A percentile compares a stretch with the other conserved stretches of the same genome.
Conservation (phyloP, 1,284 basidiomycete species). For the Ganoderma lucidum region DNA sequence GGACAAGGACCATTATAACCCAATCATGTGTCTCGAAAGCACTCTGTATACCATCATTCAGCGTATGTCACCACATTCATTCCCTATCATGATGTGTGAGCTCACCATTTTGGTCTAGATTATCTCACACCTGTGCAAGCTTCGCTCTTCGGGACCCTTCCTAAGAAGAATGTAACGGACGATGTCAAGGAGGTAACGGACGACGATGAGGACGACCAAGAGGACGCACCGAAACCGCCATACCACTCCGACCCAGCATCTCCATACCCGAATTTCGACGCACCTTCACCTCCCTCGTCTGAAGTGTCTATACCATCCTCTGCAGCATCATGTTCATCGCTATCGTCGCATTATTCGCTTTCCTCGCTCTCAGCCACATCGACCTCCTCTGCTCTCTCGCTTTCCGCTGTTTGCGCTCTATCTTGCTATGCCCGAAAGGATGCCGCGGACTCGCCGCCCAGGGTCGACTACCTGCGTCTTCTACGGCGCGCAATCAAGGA, state of each 20-base stretch:
- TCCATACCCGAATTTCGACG: conserved; percentile 15
- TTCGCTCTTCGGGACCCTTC: conserved; percentile 69
- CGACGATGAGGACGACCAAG: conserved; percentile 23
- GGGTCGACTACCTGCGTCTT: conserved; percentile 59
- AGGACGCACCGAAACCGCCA: conserved; percentile 10
- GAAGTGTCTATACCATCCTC: conserved; percentile 35
- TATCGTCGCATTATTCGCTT: conserved; percentile 36
- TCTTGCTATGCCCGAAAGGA: conserved; percentile 44
- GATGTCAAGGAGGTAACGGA: conserved; percentile 52
- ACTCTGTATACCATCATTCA: conserved; percentile 73
- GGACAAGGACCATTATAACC: conserved; percentile 83
- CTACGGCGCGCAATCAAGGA: conserved; percentile 70
- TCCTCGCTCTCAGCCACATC: conserved; percentile 34
- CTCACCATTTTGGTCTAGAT: conserved; percentile 48
- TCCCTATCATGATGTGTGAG: conserved; percentile 1
- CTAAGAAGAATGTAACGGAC: conserved; percentile 55
- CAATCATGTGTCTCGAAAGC: conserved; percentile 75
- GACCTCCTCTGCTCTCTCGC: conserved; percentile 32
- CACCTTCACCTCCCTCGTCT: conserved; percentile 43
- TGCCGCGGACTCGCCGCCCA: conserved; percentile 37
- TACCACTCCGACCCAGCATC: neutral
- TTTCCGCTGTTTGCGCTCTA: conserved; percentile 44
- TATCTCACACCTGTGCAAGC: conserved; percentile 74
- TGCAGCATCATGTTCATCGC: conserved; percentile 30
- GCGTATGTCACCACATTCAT: conserved; percentile 51